phyloP scores from a whole-genome alignment of 2,329 filamentous ascomycete genomes.

The Paraphaeosphaeria sporulosa region DNA sequence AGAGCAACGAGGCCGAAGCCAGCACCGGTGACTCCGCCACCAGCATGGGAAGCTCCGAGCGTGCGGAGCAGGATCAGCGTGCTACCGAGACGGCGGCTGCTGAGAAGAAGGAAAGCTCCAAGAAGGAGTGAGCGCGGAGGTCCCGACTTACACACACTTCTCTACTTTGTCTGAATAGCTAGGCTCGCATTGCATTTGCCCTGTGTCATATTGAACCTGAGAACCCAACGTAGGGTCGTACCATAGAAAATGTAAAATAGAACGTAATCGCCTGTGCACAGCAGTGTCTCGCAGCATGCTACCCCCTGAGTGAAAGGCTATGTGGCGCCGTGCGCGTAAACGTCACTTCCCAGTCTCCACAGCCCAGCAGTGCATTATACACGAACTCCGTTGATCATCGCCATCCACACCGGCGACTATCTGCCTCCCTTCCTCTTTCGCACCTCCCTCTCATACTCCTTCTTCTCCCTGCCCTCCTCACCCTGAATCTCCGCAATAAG shows the following conservation, averaged over 20 bases:
- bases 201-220: neutral
- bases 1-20: conserved; percentile 40
- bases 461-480: conserved; percentile 85
- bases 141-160: conserved; percentile 12
- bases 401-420: neutral
- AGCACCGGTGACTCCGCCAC: conserved; percentile 36
- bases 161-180: conserved; percentile 32
- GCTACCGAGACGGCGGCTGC: conserved; percentile 31
- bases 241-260: conserved; percentile 13
- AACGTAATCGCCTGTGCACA: neutral
- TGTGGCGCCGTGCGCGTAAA: too few species aligned
- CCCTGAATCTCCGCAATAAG: conserved; percentile 95
- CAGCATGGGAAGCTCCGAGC: conserved; percentile 39
- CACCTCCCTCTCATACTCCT: conserved; percentile 89
- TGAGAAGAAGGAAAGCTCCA: conserved; percentile 18
- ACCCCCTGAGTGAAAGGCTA: too few species aligned
- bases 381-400: neutral
- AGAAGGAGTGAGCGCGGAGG: conserved; percentile 17
- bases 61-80: conserved; percentile 42
- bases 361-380: neutral
- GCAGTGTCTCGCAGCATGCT: neutral
- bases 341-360: too few species aligned
- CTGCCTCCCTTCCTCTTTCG: conserved; percentile 67
- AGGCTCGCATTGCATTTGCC: conserved; percentile 4
- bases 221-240: neutral